These are phyloP conservation scores for Quercus dentata DNA, from an alignment of 306 rosid species.

Conservation along the genomic window DNA sequence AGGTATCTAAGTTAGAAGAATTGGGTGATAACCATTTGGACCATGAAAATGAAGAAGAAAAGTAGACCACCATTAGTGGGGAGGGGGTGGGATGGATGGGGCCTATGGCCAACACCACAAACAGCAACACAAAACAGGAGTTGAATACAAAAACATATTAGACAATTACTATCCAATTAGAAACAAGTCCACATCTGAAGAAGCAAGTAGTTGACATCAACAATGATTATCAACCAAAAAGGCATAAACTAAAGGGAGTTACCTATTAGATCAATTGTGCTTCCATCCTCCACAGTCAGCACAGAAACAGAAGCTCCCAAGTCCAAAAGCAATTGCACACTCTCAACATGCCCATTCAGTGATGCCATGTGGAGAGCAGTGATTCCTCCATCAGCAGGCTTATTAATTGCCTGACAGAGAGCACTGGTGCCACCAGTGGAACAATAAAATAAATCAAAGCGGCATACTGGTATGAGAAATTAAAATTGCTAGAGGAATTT, in stretches of 20 bases:
- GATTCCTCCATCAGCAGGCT: slow-evolving; percentile 91
- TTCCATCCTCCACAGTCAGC: slow-evolving; percentile 85
- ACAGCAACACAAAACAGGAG: background rate
- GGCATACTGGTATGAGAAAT: slow-evolving; percentile 8
- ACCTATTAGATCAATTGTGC: slow-evolving; percentile 89
- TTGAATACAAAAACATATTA: background rate
- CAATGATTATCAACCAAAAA: background rate
- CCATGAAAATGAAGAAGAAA: background rate
- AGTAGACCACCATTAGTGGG: no score
- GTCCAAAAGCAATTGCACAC: slow-evolving; percentile 77
- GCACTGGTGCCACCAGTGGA: slow-evolving; percentile 45
- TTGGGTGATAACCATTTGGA: background rate
- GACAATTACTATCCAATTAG: background rate
- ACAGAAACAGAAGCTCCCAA: slow-evolving; percentile 86
- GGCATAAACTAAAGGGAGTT: slow-evolving; percentile 15
- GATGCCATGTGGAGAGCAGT: slow-evolving; percentile 99
- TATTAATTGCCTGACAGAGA: slow-evolving; percentile 60
- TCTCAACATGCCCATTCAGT: slow-evolving; percentile 84
- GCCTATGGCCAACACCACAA: background rate
- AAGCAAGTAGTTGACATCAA: slow-evolving; percentile 9
- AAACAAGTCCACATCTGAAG: slow-evolving; percentile 10
- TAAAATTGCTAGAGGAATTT: slow-evolving; percentile 19
- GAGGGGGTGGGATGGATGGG: background rate
- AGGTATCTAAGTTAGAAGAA: background rate
- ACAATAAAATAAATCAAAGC: slow-evolving; percentile 22